Base-by-base conservation (phyloP, 441 rosid species). In the Cnidoscolus chayamansa region DNA sequence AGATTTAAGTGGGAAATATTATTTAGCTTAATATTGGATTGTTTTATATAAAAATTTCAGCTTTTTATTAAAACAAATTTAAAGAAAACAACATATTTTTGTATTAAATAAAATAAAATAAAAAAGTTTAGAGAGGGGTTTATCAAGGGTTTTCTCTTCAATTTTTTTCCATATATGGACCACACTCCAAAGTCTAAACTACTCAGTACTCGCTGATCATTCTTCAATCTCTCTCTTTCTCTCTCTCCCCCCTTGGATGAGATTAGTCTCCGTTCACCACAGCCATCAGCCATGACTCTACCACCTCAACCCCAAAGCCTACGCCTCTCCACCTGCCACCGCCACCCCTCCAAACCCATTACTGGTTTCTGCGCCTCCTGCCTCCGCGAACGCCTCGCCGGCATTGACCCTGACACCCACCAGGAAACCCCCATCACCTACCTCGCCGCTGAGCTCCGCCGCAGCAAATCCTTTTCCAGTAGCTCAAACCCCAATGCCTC, bases 301-400 rank as follows among this genome's bases (percentile, higher is more conserved):
- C 92, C 86, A 1, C 93, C 83, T 81, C 88, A 89, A 51, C 88
- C 87, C n/a, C 74, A 68, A 2, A 73, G 54, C 48, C 94, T 86
- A 85, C 96, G 94, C 59, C 87, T 74, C 56, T 78, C 90, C n/a
- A 86, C 90, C 71, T 90, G 97, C 69, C 89, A 87, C 77, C 88
- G 96, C 68, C 99, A 91, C 76, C 98, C 97, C 0, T 81, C 86
- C 49, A 95, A 87, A 81, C 76, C 85, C 3, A 85, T 90, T 74
- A 88, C 97, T 56, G 93, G 98, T 25, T 93, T 92, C 71, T 95
- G 97, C 74, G 93, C 98, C 56, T 85, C 88, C 68, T 95, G 97
- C 77, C 96, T 93, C 83, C 93, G 93, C 71, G 97, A 93, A 74
- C 98, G 98, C n/a, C 98, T 95, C 74, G 86, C 95, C 30, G 86